These are phyloP conservation scores for Podaxis carcinomalis DNA, from an alignment of 768 basidiomycete species.

Conservation along the genomic window DNA sequence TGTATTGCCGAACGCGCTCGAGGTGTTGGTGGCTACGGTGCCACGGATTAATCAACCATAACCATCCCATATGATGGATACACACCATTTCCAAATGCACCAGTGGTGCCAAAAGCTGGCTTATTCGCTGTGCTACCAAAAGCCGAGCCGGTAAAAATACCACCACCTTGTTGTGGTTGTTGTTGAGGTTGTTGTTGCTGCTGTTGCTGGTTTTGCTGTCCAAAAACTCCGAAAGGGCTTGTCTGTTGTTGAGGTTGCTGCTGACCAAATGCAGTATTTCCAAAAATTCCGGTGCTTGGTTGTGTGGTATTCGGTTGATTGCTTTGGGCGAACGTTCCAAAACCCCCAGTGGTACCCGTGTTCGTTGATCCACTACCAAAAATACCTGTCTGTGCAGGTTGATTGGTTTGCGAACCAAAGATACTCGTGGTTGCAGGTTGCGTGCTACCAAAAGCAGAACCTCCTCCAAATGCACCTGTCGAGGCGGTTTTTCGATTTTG, in stretches of 20 bases:
- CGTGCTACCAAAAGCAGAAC: constrained; percentile 42
- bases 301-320: constrained; percentile 9
- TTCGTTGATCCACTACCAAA: constrained; percentile 32
- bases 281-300: constrained; percentile 33
- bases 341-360: constrained; percentile 29
- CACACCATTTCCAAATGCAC: constrained; percentile 28
- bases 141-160: constrained; percentile 22
- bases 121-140: constrained; percentile 32
- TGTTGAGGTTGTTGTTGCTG: constrained; percentile 27
- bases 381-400: constrained; percentile 29
- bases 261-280: constrained; percentile 19
- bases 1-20: constrained; percentile 24
- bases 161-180: constrained; percentile 27
- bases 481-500: constrained; percentile 68
- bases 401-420: constrained; percentile 45
- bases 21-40: constrained; percentile 2
- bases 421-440: constrained; percentile 37
- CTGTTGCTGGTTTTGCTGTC: constrained; percentile 41
- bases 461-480: constrained; percentile 47
- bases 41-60: not conserved
- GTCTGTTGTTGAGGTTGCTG: constrained; percentile 26
- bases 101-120: constrained; percentile 23
- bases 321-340: constrained; percentile 26
- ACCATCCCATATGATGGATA: constrained; percentile 15
- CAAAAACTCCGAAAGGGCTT: constrained; percentile 49